Evolutionary conservation across 331 rosid genomes (phyloP).

Genomic region (Erythrophleum ivorense): DNA sequence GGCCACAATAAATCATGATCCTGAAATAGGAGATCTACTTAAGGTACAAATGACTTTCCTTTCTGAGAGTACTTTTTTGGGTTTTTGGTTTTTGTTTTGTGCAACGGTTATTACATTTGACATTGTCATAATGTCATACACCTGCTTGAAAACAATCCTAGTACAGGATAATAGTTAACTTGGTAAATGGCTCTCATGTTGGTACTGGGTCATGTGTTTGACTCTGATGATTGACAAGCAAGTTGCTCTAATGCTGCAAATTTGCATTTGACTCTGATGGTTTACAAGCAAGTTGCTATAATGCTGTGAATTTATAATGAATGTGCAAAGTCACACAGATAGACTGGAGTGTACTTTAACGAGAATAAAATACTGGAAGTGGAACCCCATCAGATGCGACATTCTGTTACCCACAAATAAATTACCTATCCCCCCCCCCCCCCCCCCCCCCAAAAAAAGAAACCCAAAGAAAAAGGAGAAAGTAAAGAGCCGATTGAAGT

Average conservation of each 20-base stretch:
- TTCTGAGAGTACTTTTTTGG: conserved; percentile 13
- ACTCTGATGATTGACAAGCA: conserved; percentile 29
- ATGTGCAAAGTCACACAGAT: background rate
- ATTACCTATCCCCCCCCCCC: background rate
- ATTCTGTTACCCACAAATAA: conserved; percentile 13
- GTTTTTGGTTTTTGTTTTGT: background rate
- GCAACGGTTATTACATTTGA: background rate
- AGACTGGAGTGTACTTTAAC: background rate
- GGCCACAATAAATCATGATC: conserved; percentile 83
- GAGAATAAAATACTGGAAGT: conserved; percentile 3
- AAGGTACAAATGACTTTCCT: conserved; percentile 64
- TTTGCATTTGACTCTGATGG: background rate
- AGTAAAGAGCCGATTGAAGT: background rate
- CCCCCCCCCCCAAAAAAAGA: background rate
- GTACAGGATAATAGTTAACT: conserved; percentile 7
- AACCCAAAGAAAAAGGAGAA: background rate
- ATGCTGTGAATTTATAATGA: conserved; percentile 14
- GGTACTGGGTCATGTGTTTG: conserved; percentile 7
- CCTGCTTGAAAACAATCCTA: background rate
- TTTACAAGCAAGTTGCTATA: conserved; percentile 39
- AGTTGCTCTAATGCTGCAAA: conserved; percentile 27
- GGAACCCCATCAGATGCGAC: background rate
- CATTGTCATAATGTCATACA: background rate
- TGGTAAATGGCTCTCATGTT: background rate
- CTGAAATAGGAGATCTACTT: conserved; percentile 92